Evolutionary conservation across 2,329 filamentous ascomycete species (phyloP).

Genomic region (Fusarium drepaniforme): DNA sequence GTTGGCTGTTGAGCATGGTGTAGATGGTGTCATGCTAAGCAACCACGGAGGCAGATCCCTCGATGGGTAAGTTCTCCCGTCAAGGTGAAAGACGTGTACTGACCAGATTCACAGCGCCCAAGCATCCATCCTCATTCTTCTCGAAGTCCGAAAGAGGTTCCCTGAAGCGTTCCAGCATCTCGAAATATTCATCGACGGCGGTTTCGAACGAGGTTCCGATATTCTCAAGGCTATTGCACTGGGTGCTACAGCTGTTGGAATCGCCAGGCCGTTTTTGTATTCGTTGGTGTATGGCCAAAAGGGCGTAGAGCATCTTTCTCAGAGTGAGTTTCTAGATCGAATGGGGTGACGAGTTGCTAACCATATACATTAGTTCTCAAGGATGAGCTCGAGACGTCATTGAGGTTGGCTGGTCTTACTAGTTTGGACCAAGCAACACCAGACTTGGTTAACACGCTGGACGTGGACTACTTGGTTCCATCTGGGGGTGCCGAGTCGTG

Average conservation of each 20-base stretch:
- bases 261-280: conserved; percentile 66
- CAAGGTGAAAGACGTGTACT: rapidly evolving
- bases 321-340: conserved; percentile 57
- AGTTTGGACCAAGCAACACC: conserved; percentile 45
- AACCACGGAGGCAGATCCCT: conserved; percentile 70
- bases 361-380: conserved; percentile 39
- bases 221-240: conserved; percentile 66
- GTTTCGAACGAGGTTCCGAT: conserved; percentile 65
- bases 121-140: conserved; percentile 62
- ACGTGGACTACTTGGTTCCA: conserved; percentile 47
- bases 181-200: conserved; percentile 66
- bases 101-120: conserved; percentile 42
- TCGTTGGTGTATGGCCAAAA: conserved; percentile 66
- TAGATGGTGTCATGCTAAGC: conserved; percentile 67
- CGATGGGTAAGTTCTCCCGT: conserved; percentile 53
- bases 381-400: conserved; percentile 47
- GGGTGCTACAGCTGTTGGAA: conserved; percentile 65
- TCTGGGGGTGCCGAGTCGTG: conserved; percentile 27
- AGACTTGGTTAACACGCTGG: conserved; percentile 47
- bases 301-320: conserved; percentile 65
- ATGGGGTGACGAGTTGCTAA: not conserved
- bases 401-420: conserved; percentile 47
- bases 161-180: conserved; percentile 62
- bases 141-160: conserved; percentile 63
- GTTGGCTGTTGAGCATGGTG: conserved; percentile 60